A percentile compares a stretch with the other conserved stretches of the same genome.
Evolutionary conservation across 2,329 filamentous ascomycete genomes (phyloP).

Genomic region (Trichoderma gracile): DNA sequence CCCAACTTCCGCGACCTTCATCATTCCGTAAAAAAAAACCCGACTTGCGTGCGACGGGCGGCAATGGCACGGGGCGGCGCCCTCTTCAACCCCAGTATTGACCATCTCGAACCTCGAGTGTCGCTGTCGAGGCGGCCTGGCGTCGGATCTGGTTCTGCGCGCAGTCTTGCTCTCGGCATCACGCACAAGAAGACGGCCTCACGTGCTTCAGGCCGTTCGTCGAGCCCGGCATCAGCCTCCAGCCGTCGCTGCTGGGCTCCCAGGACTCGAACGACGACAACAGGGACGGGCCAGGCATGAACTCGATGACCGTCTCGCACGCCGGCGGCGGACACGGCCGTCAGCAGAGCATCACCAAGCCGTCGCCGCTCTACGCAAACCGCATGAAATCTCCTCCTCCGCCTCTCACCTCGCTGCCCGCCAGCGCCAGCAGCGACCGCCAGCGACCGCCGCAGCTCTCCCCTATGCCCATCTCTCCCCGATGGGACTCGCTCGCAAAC

Average conservation of each 20-base stretch:
- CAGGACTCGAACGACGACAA: not conserved
- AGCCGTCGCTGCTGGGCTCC: constrained; percentile 29
- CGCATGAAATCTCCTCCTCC: constrained; percentile 29
- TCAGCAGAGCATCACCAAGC: constrained; percentile 28
- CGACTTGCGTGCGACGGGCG: constrained; percentile 19
- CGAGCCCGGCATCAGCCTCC: constrained; percentile 27
- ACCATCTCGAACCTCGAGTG: constrained; percentile 15
- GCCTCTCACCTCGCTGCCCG: constrained; percentile 23
- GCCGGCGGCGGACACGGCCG: constrained; percentile 25
- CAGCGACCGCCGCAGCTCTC: constrained; percentile 34
- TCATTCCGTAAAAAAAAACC: not conserved
- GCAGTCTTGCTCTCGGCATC: not conserved
- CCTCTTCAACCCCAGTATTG: constrained; percentile 13
- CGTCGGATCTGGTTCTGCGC: not conserved
- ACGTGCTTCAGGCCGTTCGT: constrained; percentile 16
- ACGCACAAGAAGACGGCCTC: not conserved
- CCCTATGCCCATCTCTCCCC: constrained; percentile 41
- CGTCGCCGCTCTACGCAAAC: constrained; percentile 32
- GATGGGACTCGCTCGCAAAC: constrained; percentile 49
- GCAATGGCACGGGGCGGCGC: constrained; percentile 27
- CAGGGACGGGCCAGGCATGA: constrained; percentile 25
- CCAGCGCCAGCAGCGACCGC: constrained; percentile 4
- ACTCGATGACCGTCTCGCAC: constrained; percentile 30
- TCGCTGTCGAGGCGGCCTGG: constrained; percentile 17
- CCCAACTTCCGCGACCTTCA: constrained; percentile 1